Conservation (phyloP, 2,329 filamentous ascomycete genomes). For the Fusarium nisikadoi region DNA sequence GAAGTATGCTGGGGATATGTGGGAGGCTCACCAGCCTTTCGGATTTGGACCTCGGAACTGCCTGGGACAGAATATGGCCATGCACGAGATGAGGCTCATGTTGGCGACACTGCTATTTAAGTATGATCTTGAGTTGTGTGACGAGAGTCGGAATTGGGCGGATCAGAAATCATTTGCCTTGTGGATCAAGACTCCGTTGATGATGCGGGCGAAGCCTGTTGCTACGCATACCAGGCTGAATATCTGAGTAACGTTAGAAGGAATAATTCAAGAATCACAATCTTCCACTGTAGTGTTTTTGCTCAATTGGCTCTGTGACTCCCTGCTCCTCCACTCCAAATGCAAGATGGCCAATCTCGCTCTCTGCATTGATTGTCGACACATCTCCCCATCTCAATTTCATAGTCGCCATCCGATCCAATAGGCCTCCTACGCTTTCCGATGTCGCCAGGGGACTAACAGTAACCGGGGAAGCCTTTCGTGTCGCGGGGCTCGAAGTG, state of each 20-base stretch:
- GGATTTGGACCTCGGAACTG: constrained; percentile 1
- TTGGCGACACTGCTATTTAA: neutral
- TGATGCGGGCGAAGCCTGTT: neutral
- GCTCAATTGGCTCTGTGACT: accelerated
- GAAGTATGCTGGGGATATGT: neutral
- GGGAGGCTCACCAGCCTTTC: constrained; percentile 15
- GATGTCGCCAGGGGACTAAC: accelerated
- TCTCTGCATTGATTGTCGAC: accelerated
- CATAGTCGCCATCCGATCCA: neutral
- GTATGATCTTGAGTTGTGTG: constrained; percentile 8
- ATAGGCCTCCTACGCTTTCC: accelerated
- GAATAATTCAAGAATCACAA: neutral
- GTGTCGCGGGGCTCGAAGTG: accelerated
- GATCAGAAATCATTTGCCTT: constrained; percentile 9
- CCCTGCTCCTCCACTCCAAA: neutral
- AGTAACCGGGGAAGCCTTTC: accelerated
- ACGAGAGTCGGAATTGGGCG: neutral
- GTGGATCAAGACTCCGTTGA: constrained; percentile 16
- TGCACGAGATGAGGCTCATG: constrained; percentile 25
- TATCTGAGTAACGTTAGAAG: neutral
- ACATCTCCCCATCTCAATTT: neutral
- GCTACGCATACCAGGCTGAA: neutral
- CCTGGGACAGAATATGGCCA: constrained; percentile 8
- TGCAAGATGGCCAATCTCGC: neutral
- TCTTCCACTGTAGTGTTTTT: neutral